Conservation (phyloP, 306 rosid genomes). For the Vicia villosa region DNA sequence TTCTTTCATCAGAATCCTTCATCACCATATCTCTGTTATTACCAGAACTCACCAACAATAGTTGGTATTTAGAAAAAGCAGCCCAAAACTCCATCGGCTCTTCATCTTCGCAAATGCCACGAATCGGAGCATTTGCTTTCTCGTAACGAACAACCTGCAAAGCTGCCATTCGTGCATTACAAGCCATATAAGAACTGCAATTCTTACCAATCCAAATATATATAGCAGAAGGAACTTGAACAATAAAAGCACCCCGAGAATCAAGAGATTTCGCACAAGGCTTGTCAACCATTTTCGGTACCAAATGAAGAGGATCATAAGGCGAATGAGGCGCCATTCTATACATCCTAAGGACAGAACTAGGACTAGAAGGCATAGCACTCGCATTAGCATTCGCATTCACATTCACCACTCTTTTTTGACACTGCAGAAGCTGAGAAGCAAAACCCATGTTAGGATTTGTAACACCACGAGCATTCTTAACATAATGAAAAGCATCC, state of each 20-base stretch:
- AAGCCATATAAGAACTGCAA: constrained; percentile 57
- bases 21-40: constrained; percentile 37
- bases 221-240: constrained; percentile 79
- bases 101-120: constrained; percentile 58
- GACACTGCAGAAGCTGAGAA: constrained; percentile 88
- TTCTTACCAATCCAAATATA: constrained; percentile 79
- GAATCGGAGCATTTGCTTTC: constrained; percentile 60
- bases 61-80: constrained; percentile 55
- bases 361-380: constrained; percentile 83
- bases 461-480: constrained; percentile 88
- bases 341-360: constrained; percentile 76
- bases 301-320: constrained; percentile 90
- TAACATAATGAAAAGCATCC: constrained; percentile 87
- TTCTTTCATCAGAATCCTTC: constrained; percentile 37
- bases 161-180: constrained; percentile 68
- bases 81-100: constrained; percentile 83
- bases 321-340: constrained; percentile 95
- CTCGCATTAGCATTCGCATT: constrained; percentile 4
- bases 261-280: constrained; percentile 70
- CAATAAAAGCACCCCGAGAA: constrained; percentile 90
- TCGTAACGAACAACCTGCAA: constrained; percentile 80
- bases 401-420: constrained; percentile 63
- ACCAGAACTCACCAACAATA: constrained; percentile 39
- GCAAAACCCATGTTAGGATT: constrained; percentile 96
- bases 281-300: constrained; percentile 66